Conservation (phyloP, 345 rosid species). For the Eucalyptus fibrosa region DNA sequence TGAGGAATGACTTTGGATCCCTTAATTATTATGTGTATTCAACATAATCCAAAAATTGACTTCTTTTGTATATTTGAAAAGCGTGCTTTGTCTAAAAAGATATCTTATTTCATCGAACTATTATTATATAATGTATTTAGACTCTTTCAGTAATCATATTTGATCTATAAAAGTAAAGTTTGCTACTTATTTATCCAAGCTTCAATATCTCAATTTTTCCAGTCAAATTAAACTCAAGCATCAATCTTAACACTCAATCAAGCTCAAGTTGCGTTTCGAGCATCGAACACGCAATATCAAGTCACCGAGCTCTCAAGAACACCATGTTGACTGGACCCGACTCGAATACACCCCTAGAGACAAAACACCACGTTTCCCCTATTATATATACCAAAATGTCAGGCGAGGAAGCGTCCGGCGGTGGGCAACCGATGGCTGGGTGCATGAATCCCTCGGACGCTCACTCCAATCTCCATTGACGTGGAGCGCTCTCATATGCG, state of each 20-base stretch:
- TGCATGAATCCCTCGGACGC: not conserved
- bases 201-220: rapidly evolving
- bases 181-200: no score
- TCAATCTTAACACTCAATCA: not conserved
- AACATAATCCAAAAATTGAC: no score
- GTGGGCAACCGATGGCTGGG: not conserved
- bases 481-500: not conserved
- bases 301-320: not conserved
- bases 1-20: no score
- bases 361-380: not conserved
- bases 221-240: not conserved
- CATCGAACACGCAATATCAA: rapidly evolving
- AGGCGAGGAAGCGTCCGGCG: not conserved
- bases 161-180: no score
- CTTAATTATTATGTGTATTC: no score
- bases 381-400: not conserved
- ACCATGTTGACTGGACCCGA: rapidly evolving
- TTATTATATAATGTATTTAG: no score
- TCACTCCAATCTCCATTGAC: not conserved
- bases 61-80: no score
- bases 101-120: no score
- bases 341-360: not conserved
- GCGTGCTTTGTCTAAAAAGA: no score
- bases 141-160: no score
- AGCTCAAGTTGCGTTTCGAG: not conserved